phyloP scores from a whole-genome alignment of 2,329 filamentous ascomycete species.

The Sporothrix variecibatus region DNA sequence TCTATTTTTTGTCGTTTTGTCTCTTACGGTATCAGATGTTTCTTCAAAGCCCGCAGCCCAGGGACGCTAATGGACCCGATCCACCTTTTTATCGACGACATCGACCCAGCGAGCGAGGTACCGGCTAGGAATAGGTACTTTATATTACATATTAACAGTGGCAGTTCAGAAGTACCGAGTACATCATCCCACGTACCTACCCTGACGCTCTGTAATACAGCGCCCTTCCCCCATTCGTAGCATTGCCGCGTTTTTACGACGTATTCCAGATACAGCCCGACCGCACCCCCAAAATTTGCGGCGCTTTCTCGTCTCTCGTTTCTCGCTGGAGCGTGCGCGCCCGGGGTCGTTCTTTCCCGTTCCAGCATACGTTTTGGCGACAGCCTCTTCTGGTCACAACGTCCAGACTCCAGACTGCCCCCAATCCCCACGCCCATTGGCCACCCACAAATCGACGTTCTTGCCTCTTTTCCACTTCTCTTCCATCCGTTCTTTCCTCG shows the following conservation, averaged over 20 bases:
- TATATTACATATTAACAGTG: too few species aligned
- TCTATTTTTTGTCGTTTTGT: not conserved
- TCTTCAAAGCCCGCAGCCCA: not conserved
- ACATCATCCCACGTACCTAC: not conserved
- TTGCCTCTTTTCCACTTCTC: not conserved
- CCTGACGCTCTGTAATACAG: not conserved
- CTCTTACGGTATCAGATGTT: not conserved
- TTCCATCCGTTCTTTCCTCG: conserved; percentile 21
- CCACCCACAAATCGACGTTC: conserved; percentile 3
- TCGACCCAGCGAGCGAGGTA: not conserved
- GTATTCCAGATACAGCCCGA: conserved; percentile 1
- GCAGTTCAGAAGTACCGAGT: not conserved
- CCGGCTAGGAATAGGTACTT: not conserved
- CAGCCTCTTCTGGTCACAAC: conserved; percentile 18
- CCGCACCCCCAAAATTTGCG: not conserved
- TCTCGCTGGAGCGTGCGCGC: not conserved
- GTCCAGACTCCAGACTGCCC: not conserved
- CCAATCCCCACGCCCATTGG: conserved; percentile 21
- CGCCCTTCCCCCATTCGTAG: not conserved
- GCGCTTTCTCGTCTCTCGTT: not conserved
- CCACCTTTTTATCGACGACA: conserved; percentile 9
- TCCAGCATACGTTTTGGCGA: conserved; percentile 22
- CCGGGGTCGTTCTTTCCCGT: conserved; percentile 12
- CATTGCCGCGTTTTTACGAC: not conserved
- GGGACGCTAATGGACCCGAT: not conserved